These are phyloP conservation scores for Xylaria acuta DNA, from an alignment of 495 filamentous ascomycete genomes.

Conservation along the genomic window DNA sequence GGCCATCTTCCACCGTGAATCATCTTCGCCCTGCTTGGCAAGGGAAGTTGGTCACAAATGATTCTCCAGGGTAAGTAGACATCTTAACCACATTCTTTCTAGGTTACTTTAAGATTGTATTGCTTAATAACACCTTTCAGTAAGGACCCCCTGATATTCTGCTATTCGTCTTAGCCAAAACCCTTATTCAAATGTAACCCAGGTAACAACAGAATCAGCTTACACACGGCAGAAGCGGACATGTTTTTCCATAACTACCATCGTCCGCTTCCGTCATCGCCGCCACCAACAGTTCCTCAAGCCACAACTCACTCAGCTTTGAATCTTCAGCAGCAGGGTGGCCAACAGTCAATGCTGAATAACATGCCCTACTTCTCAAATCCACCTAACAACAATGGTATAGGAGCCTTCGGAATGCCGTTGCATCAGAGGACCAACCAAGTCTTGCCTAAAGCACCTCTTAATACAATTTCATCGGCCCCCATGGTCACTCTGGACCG, in stretches of 20 bases:
- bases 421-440: neutral
- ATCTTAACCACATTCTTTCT: neutral
- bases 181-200: neutral
- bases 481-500: no score
- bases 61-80: constrained; percentile 7
- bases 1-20: neutral
- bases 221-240: neutral
- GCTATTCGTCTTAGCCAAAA: neutral
- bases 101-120: neutral
- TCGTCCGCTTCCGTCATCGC: neutral
- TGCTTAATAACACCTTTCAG: neutral
- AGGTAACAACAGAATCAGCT: neutral
- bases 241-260: neutral
- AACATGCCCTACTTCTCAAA: neutral
- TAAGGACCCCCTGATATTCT: neutral
- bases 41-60: neutral
- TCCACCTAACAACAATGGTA: neutral
- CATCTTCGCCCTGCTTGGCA: neutral
- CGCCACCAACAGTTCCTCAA: neutral
- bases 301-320: neutral
- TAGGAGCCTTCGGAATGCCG: neutral
- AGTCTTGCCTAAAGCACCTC: neutral
- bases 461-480: neutral
- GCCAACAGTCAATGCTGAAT: neutral
- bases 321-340: neutral